Evolutionary conservation across 176 grass and related monocot species (phyloP).

Genomic region (Bolboschoenus planiculmis): DNA sequence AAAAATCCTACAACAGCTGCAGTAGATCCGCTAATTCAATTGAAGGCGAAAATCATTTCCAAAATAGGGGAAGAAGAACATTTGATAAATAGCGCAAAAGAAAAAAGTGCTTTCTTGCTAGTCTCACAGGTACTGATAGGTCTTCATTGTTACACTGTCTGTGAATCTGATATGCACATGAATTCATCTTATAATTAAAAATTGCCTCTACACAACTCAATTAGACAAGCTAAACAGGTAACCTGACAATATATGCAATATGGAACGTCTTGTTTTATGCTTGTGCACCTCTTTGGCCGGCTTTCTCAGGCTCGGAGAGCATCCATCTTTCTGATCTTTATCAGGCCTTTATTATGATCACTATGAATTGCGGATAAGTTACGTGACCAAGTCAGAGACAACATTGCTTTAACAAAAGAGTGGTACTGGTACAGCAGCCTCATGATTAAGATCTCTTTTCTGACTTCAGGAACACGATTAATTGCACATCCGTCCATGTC

Average conservation of each 20-base stretch:
- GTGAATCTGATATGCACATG: not conserved
- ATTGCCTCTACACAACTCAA: not conserved
- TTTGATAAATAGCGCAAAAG: too few species aligned
- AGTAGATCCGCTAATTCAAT: too few species aligned
- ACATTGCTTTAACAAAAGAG: not conserved
- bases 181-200: not conserved
- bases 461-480: not conserved
- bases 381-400: not conserved
- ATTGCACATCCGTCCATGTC: not conserved
- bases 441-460: not conserved
- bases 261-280: not conserved
- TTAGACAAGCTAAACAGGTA: not conserved
- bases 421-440: not conserved
- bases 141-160: not conserved
- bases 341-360: not conserved
- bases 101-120: too few species aligned
- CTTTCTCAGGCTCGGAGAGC: not conserved
- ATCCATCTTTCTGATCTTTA: not conserved
- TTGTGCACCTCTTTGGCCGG: not conserved
- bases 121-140: not conserved
- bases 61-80: too few species aligned
- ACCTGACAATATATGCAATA: not conserved
- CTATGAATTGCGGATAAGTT: not conserved
- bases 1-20: too few species aligned
- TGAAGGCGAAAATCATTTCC: too few species aligned